Evolutionary conservation across 169 alveolate genomes (phyloP).

Genomic region (Cryptosporidium andersoni): DNA sequence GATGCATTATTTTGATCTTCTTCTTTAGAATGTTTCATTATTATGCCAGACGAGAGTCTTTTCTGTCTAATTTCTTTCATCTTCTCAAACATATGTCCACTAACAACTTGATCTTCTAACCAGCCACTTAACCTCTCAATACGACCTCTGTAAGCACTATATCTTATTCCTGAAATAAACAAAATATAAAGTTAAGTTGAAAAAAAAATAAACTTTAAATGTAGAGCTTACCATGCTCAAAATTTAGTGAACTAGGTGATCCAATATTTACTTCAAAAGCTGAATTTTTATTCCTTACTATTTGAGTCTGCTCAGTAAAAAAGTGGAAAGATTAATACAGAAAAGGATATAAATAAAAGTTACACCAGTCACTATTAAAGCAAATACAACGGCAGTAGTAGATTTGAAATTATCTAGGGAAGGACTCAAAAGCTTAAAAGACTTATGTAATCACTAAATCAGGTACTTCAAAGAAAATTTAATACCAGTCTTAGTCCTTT

Average conservation of each 20-base stretch:
- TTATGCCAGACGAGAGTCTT: conserved; percentile 53
- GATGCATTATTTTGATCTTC: neutral
- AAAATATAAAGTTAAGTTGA: neutral
- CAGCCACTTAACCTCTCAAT: conserved; percentile 64
- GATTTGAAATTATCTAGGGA: no score
- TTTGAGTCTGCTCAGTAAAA: conserved; percentile 46
- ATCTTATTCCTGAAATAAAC: conserved; percentile 34
- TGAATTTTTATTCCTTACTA: conserved; percentile 39
- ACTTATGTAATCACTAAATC: no score
- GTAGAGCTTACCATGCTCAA: conserved; percentile 58
- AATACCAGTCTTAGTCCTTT: no score
- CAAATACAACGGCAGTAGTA: no score
- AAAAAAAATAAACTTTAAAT: neutral
- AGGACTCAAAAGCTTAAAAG: no score
- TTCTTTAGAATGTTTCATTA: conserved; percentile 18
- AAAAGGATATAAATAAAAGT: no score
- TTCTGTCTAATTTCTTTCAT: conserved; percentile 67
- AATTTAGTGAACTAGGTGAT: neutral
- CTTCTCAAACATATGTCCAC: conserved; percentile 59
- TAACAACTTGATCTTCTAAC: conserved; percentile 67
- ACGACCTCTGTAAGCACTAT: conserved; percentile 50
- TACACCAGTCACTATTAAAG: no score
- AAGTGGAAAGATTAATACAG: conserved; percentile 1
- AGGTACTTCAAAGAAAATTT: no score
- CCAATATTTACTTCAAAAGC: conserved; percentile 21